phyloP scores from a whole-genome alignment of 2,329 filamentous ascomycete species.

The Alternaria infectoria region DNA sequence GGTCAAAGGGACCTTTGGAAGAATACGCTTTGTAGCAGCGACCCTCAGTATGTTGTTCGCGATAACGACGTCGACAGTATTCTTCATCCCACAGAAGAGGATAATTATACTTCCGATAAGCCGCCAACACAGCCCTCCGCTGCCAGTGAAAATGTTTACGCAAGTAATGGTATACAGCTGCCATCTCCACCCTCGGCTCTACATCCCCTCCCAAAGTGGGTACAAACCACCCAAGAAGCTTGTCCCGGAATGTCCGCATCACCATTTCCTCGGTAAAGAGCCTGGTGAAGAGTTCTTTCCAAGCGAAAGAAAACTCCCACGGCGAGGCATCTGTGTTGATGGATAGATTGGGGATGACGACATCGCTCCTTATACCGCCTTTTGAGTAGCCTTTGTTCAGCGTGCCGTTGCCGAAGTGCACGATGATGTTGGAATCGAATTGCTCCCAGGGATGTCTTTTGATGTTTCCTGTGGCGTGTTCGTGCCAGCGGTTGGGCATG shows the following conservation, averaged over 20 bases:
- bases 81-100: neutral
- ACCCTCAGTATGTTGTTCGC: neutral
- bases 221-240: too few relatives aligned
- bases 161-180: neutral
- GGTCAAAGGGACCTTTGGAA: neutral
- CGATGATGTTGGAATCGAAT: neutral
- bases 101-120: neutral
- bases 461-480: too few relatives aligned
- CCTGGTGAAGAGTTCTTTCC: slow-evolving; percentile 4
- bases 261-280: slow-evolving; percentile 10
- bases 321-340: neutral
- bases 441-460: too few relatives aligned
- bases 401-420: neutral
- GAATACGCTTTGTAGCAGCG: neutral
- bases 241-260: neutral
- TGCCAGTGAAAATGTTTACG: neutral
- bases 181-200: neutral
- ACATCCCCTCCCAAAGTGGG: too few relatives aligned
- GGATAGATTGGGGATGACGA: neutral
- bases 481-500: too few relatives aligned
- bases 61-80: neutral
- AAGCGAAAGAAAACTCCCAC: slow-evolving; percentile 4
- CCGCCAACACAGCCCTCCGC: neutral
- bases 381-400: neutral
- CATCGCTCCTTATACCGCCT: slow-evolving; percentile 9